phyloP scores from a whole-genome alignment of 2,329 filamentous ascomycete genomes.

The Pestalotiopsis sp. region DNA sequence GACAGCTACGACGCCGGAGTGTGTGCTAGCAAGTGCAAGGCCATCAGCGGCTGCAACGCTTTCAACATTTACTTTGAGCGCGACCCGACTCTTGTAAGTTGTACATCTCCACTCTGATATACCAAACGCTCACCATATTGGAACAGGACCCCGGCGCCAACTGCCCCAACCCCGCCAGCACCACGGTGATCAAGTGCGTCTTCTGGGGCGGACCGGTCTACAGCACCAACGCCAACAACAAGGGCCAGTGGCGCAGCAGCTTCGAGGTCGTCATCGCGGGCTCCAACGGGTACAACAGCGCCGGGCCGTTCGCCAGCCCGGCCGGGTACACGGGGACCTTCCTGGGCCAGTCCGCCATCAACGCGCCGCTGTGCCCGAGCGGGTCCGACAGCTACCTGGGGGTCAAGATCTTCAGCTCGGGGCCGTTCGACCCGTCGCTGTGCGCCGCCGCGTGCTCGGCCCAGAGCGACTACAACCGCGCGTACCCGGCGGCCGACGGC shows the following conservation, averaged over 20 bases:
- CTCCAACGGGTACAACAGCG: constrained; percentile 40
- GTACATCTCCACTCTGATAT: background rate
- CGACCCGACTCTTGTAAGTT: constrained; percentile 23
- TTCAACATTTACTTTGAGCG: constrained; percentile 34
- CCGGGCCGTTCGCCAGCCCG: constrained; percentile 14
- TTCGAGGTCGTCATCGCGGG: constrained; percentile 41
- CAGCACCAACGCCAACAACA: constrained; percentile 24
- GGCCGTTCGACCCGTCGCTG: constrained; percentile 27
- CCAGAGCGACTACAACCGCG: constrained; percentile 29
- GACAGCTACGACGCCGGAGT: constrained; percentile 24
- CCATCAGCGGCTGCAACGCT: constrained; percentile 23
- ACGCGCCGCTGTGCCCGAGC: constrained; percentile 22
- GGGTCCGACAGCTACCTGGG: constrained; percentile 32
- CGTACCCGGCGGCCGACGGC: constrained; percentile 23
- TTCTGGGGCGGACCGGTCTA: constrained; percentile 30
- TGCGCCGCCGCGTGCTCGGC: constrained; percentile 31
- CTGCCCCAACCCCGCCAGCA: constrained; percentile 25
- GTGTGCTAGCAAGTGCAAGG: constrained; percentile 26
- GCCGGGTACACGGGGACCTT: constrained; percentile 19
- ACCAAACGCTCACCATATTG: background rate
- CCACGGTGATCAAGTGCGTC: constrained; percentile 30
- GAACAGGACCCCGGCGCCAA: constrained; percentile 17
- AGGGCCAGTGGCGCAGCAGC: constrained; percentile 20
- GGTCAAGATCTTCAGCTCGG: constrained; percentile 29
- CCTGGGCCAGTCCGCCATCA: constrained; percentile 27